phyloP scores from a whole-genome alignment of 768 basidiomycete genomes.

The Kockovaella imperatae region DNA sequence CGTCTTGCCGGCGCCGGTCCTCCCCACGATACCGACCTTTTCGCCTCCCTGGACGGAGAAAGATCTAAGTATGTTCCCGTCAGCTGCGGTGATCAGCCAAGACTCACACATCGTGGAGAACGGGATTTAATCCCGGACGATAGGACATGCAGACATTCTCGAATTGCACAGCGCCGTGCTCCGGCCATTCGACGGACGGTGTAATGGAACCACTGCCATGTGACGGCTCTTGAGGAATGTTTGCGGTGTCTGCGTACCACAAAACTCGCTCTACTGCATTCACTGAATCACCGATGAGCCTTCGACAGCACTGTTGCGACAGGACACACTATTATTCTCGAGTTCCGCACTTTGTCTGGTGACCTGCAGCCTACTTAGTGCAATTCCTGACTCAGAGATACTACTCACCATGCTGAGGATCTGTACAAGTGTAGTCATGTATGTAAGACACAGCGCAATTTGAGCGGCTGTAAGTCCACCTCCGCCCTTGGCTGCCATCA shows the following conservation, averaged over 20 bases:
- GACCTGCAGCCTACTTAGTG: conserved; percentile 9
- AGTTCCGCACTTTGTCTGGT: conserved; percentile 53
- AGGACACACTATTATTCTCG: conserved; percentile 62
- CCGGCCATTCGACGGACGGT: conserved; percentile 64
- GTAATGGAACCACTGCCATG: conserved; percentile 55
- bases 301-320: conserved; percentile 4
- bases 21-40: conserved; percentile 85
- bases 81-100: not conserved
- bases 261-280: conserved; percentile 54
- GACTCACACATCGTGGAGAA: conserved; percentile 61
- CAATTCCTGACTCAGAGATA: not conserved
- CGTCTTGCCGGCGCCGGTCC: conserved; percentile 81
- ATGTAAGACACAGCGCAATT: conserved; percentile 65
- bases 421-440: conserved; percentile 33
- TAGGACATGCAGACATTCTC: conserved; percentile 69
- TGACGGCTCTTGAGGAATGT: conserved; percentile 58
- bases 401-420: conserved; percentile 34
- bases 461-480: conserved; percentile 67
- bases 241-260: conserved; percentile 65
- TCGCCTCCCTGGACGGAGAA: conserved; percentile 66
- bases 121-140: conserved; percentile 70
- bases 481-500: conserved; percentile 68
- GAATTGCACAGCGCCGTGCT: conserved; percentile 61
- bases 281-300: conserved; percentile 19
- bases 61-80: conserved; percentile 37